Evolutionary conservation across 176 grass and related monocot genomes (phyloP).

Genomic region (Triticum dicoccoides): DNA sequence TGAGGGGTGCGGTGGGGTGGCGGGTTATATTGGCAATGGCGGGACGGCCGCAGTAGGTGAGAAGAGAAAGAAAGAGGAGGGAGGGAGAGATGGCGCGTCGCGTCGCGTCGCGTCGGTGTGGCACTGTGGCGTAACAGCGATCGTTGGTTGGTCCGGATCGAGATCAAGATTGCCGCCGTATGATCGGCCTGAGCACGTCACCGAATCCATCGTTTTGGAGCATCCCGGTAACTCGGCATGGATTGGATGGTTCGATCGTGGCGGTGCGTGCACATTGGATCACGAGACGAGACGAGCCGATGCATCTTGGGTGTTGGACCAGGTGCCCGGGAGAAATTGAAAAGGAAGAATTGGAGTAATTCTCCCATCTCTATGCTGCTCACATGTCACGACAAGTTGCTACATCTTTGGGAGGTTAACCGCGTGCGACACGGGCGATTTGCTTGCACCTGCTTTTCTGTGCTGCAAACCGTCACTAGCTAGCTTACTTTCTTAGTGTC

Average conservation of each 20-base stretch:
- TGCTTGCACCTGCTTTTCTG: too few species aligned
- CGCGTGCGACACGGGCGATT: too few species aligned
- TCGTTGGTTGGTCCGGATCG: slow-evolving; percentile 20
- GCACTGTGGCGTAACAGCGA: slow-evolving; percentile 27
- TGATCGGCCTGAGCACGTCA: background rate
- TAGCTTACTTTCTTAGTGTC: background rate
- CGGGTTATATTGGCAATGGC: slow-evolving; percentile 32
- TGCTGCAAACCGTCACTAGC: too few species aligned
- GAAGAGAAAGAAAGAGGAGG: background rate
- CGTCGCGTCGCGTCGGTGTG: slow-evolving; percentile 36
- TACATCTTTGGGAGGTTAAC: background rate
- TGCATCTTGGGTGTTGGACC: background rate
- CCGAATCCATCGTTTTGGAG: background rate
- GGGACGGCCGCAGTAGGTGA: slow-evolving; percentile 31
- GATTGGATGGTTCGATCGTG: background rate
- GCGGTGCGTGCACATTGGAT: slow-evolving; percentile 2
- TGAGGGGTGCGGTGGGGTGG: background rate
- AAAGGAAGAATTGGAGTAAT: background rate
- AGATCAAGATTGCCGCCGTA: background rate
- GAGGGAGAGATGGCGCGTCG: slow-evolving; percentile 29
- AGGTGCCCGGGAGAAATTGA: background rate
- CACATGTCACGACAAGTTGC: background rate
- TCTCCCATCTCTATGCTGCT: background rate
- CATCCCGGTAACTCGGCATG: too few species aligned
- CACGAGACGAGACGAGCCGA: background rate